Evolutionary conservation across 805 yeast genomes (phyloP).

Genomic region (Blastobotrys peoriensis): DNA sequence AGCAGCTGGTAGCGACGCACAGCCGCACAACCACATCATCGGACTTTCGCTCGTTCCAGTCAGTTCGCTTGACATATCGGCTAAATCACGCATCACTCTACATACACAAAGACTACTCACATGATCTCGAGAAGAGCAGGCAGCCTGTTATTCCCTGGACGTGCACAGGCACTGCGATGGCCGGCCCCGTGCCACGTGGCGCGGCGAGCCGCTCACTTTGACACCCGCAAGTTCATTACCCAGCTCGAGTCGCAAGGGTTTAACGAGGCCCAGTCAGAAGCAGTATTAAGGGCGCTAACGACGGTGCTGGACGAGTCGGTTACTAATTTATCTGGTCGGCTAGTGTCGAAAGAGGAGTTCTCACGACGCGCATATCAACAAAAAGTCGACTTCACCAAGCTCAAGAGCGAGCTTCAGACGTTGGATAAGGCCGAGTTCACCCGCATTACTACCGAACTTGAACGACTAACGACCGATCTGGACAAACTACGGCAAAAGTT

Average conservation of each 20-base stretch:
- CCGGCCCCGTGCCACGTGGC: too few species aligned
- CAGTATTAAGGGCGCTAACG: slow-evolving; percentile 67
- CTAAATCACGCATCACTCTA: too few species aligned
- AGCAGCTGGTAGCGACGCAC: too few species aligned
- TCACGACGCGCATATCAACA: slow-evolving; percentile 88
- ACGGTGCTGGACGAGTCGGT: slow-evolving; percentile 78
- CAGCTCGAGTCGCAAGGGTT: slow-evolving; percentile 67
- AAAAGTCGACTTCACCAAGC: slow-evolving; percentile 91
- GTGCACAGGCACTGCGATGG: too few species aligned
- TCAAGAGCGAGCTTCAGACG: slow-evolving; percentile 84
- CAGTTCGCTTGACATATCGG: too few species aligned
- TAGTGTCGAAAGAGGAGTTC: slow-evolving; percentile 80
- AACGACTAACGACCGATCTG: slow-evolving; percentile 71
- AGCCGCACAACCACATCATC: too few species aligned
- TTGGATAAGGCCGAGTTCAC: slow-evolving; percentile 83
- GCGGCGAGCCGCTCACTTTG: slow-evolving; percentile 44
- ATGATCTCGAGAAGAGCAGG: too few species aligned
- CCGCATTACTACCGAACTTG: slow-evolving; percentile 79
- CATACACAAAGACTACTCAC: too few species aligned
- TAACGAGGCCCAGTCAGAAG: slow-evolving; percentile 66
- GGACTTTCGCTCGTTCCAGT: too few species aligned
- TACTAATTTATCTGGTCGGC: slow-evolving; percentile 60
- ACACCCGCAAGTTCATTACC: slow-evolving; percentile 69
- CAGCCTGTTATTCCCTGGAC: too few species aligned
- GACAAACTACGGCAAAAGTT: slow-evolving; percentile 80